Evolutionary conservation across 331 rosid genomes (phyloP).

Genomic region (Phaseolus coccineus): DNA sequence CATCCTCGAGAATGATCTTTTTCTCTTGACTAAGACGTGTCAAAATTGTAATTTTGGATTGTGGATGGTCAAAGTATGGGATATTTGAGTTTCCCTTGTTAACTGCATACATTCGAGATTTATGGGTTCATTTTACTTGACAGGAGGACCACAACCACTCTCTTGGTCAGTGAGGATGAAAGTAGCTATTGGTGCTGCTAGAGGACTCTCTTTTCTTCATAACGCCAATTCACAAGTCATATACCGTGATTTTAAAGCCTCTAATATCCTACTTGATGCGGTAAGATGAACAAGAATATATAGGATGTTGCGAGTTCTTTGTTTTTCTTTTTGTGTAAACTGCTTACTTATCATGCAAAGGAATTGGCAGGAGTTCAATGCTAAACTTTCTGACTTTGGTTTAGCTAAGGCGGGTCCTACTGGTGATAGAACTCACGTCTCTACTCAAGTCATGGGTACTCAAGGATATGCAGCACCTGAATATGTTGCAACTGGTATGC

Average conservation of each 20-base stretch:
- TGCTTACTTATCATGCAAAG: conserved; percentile 32
- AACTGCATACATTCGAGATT: conserved; percentile 22
- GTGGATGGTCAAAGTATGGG: background rate
- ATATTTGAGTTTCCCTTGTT: background rate
- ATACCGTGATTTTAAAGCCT: conserved; percentile 97
- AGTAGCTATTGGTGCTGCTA: conserved; percentile 96
- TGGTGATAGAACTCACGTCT: conserved; percentile 94
- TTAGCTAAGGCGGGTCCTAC: conserved; percentile 96
- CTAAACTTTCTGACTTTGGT: conserved; percentile 95
- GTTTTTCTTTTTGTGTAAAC: conserved; percentile 7
- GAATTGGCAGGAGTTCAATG: conserved; percentile 80
- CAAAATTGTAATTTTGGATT: conserved; percentile 4
- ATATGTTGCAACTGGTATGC: conserved; percentile 94
- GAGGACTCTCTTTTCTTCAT: conserved; percentile 94
- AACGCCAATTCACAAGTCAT: conserved; percentile 93
- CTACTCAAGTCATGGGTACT: conserved; percentile 96
- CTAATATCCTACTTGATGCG: conserved; percentile 87
- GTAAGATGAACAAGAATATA: conserved; percentile 54
- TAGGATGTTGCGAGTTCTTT: background rate
- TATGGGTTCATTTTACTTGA: conserved; percentile 32
- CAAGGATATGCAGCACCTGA: conserved; percentile 99
- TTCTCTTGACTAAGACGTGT: conserved; percentile 10
- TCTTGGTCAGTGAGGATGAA: conserved; percentile 95
- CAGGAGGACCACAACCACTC: conserved; percentile 97
- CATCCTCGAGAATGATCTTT: conserved; percentile 10